phyloP scores from a whole-genome alignment of 495 filamentous ascomycete genomes.

The Rostrohypoxylon terebratum region DNA sequence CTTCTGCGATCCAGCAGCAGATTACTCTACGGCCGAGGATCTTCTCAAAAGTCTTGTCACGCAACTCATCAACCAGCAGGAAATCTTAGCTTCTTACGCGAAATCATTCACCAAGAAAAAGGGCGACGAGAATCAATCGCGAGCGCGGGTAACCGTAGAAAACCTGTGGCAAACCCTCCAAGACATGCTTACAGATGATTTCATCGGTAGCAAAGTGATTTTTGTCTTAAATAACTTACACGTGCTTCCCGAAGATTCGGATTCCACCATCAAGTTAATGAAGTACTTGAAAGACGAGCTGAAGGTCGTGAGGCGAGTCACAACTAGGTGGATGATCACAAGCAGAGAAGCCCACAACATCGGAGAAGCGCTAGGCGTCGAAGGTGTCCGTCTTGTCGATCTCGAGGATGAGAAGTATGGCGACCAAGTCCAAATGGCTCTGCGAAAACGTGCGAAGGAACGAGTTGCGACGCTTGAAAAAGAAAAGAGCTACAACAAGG shows the following conservation, averaged over 20 bases:
- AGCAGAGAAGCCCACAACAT: conserved; percentile 50
- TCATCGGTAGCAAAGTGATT: conserved; percentile 50
- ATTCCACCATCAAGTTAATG: conserved; percentile 53
- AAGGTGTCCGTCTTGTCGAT: conserved; percentile 41
- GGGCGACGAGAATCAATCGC: conserved; percentile 38
- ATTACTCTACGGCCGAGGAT: conserved; percentile 53
- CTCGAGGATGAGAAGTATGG: conserved; percentile 51
- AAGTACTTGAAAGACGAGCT: conserved; percentile 45
- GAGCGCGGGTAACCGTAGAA: conserved; percentile 45
- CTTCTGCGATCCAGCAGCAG: conserved; percentile 52
- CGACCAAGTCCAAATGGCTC: conserved; percentile 46
- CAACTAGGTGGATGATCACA: conserved; percentile 51
- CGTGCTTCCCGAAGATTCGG: conserved; percentile 50
- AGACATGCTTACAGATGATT: conserved; percentile 53
- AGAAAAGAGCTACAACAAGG: conserved; percentile 52
- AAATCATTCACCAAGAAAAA: conserved; percentile 50
- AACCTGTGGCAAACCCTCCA: conserved; percentile 54
- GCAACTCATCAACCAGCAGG: conserved; percentile 53
- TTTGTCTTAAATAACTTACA: conserved; percentile 56
- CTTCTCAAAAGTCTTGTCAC: conserved; percentile 53
- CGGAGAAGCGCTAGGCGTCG: conserved; percentile 39
- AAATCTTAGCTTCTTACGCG: conserved; percentile 51
- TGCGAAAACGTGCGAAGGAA: conserved; percentile 48
- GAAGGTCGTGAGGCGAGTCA: conserved; percentile 36
- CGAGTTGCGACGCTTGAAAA: conserved; percentile 42